Base-by-base conservation (phyloP, 1,284 basidiomycete species). In the Malassezia pachydermatis region DNA sequence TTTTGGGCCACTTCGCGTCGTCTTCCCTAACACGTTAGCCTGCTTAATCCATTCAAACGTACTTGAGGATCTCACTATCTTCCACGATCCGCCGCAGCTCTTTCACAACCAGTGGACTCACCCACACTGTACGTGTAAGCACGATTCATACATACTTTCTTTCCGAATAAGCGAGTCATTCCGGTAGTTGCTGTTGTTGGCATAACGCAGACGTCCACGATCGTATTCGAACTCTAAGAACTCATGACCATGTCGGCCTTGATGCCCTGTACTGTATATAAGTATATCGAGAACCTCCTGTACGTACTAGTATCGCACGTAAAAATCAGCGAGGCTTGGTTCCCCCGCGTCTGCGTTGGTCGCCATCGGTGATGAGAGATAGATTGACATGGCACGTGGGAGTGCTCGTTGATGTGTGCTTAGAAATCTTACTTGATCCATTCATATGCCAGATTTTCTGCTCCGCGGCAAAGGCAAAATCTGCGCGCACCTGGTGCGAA, bases 171-270 rank as follows among this genome's bases (percentile, higher is more conserved):
- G 76, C 71, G 84, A 86, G 75, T 98, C 94, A 67, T 95, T 96
- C 39, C 92, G 78, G 76, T 98, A 98, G 75, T 98, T 98, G 17
- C 89, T 95, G 79, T 98, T 98, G 79, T 98, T 95, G 55, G 94
- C 92, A 73, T 98, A 99, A 62, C 92, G 81, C 57, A 98, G 78
- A 51, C 92, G 82, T 7, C 92, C 94, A 74, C 92, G 84, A 10
- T 86, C 85, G 76, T 95, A 95, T 75, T 98, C 92, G 68, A 96
- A 98, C 74, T 99, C 94, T 41, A 99, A 79, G 72, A 98, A 98
- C 57, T 73, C 70, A 44, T 72, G 70, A 1, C 70, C 70, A 41
- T 72, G 66, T 39, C 60, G 50, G 5, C 67, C 67, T 41, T 67
- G 61, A 36, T 70, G 67, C 9, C 67, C 67, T 14, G 60, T 65